Conservation (phyloP, 2,329 filamentous ascomycete genomes). For the Parastagonospora nodorum region DNA sequence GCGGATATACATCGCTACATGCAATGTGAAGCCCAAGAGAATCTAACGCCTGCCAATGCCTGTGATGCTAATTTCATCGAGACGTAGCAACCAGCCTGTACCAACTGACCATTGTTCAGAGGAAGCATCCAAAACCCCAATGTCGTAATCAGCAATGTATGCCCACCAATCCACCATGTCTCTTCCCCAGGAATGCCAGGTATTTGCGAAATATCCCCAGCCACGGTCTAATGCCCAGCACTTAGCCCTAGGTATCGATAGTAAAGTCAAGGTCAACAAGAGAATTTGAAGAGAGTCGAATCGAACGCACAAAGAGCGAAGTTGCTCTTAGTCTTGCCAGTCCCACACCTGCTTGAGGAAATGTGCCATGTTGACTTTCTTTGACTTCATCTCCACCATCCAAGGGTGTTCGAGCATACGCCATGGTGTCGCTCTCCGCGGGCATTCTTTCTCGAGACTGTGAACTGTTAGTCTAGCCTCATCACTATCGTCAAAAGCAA, state of each 20-base stretch:
- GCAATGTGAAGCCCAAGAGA: constrained; percentile 22
- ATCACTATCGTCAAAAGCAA: not conserved
- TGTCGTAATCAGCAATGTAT: not conserved
- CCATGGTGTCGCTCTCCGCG: constrained; percentile 89
- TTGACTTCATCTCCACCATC: constrained; percentile 95
- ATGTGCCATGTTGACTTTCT: constrained; percentile 96
- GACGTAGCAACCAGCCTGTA: not conserved
- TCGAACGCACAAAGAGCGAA: constrained; percentile 1
- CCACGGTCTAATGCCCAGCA: constrained; percentile 42
- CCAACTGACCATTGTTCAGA: not conserved
- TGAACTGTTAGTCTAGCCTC: constrained; percentile 23
- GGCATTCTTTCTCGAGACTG: constrained; percentile 92
- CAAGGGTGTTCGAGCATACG: constrained; percentile 98
- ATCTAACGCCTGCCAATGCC: constrained; percentile 41
- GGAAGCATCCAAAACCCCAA: not conserved
- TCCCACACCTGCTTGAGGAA: constrained; percentile 97
- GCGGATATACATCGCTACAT: constrained; percentile 20
- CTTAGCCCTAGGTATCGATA: constrained; percentile 36
- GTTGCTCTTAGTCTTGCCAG: constrained; percentile 71
- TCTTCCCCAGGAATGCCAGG: not conserved
- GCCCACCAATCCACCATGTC: not conserved
- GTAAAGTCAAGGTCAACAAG: constrained; percentile 11
- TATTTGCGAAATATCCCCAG: not conserved
- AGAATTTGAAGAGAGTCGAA: constrained; percentile 4
- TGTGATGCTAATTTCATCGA: constrained; percentile 4